Conservation (phyloP, 2,329 filamentous ascomycete species). For the Cordyceps fumosorosea region DNA sequence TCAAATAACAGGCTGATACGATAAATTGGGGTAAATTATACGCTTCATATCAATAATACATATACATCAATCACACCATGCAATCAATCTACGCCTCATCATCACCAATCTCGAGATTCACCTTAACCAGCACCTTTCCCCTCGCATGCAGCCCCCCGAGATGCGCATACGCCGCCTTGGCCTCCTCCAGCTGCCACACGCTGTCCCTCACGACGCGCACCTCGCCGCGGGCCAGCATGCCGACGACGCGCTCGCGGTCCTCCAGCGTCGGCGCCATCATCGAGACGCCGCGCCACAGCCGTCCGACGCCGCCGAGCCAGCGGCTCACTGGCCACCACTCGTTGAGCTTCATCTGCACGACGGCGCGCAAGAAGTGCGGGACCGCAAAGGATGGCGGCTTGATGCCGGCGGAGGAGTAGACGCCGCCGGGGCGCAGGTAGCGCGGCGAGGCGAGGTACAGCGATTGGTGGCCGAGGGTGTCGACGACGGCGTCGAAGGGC, state of each 20-base stretch:
- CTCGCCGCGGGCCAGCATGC: constrained; percentile 29
- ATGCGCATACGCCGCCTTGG: constrained; percentile 29
- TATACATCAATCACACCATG: neutral
- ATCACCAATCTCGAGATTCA: constrained; percentile 21
- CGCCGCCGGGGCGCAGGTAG: constrained; percentile 31
- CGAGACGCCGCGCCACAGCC: constrained; percentile 28
- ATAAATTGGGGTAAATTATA: no score
- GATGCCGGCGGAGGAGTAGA: constrained; percentile 37
- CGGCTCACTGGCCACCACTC: constrained; percentile 28
- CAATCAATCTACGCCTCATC: constrained; percentile 16
- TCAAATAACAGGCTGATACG: no score
- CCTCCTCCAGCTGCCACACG: constrained; percentile 31
- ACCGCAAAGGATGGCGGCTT: constrained; percentile 28
- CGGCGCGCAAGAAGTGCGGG: constrained; percentile 24
- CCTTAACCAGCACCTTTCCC: constrained; percentile 33
- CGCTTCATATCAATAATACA: neutral
- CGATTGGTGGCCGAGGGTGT: constrained; percentile 42
- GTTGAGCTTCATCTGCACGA: constrained; percentile 32
- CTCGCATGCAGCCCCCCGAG: constrained; percentile 27
- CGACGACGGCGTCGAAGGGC: constrained; percentile 40
- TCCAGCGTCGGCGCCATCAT: constrained; percentile 28
- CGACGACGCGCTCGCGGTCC: constrained; percentile 26
- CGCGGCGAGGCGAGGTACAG: constrained; percentile 34
- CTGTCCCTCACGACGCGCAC: constrained; percentile 31
- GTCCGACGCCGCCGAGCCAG: constrained; percentile 31